Evolutionary conservation across 257 asterid species (phyloP).

Genomic region (Vinca minor): DNA sequence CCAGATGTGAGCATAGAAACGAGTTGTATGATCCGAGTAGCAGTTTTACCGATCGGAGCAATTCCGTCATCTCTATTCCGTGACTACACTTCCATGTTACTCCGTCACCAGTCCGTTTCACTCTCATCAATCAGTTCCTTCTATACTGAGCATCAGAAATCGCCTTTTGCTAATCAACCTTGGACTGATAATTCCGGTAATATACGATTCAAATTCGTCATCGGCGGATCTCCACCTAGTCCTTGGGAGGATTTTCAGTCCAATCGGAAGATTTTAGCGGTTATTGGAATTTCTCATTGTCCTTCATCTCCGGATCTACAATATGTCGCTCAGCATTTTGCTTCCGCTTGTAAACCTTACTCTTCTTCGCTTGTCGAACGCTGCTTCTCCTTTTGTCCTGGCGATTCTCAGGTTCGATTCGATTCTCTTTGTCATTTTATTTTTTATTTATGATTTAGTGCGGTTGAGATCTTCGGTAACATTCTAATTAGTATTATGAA

Average conservation of each 20-base stretch:
- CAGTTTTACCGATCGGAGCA: conserved; percentile 76
- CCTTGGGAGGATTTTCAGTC: conserved; percentile 99
- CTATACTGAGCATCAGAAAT: conserved; percentile 97
- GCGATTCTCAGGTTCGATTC: conserved; percentile 71
- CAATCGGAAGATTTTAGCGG: conserved; percentile 75
- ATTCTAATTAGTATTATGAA: too few species aligned
- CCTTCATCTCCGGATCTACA: conserved; percentile 85
- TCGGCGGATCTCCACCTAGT: conserved; percentile 87
- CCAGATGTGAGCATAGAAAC: conserved; percentile 98
- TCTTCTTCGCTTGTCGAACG: conserved; percentile 81
- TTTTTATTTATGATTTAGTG: too few species aligned
- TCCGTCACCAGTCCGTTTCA: conserved; percentile 76
- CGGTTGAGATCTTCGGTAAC: too few species aligned
- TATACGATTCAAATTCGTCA: conserved; percentile 80
- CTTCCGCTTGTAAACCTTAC: conserved; percentile 53
- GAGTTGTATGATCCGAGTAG: conserved; percentile 89
- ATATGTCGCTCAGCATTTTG: conserved; percentile 49
- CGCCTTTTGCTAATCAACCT: conserved; percentile 81
- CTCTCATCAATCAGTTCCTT: conserved; percentile 82
- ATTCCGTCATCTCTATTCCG: conserved; percentile 57
- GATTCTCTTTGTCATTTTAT: too few species aligned
- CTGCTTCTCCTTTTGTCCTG: conserved; percentile 92
- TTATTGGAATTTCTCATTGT: conserved; percentile 82
- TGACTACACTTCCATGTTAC: conserved; percentile 71
- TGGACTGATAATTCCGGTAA: conserved; percentile 90